These are phyloP conservation scores for Boletus sp. DNA, from an alignment of 768 basidiomycete genomes.

Conservation along the genomic window DNA sequence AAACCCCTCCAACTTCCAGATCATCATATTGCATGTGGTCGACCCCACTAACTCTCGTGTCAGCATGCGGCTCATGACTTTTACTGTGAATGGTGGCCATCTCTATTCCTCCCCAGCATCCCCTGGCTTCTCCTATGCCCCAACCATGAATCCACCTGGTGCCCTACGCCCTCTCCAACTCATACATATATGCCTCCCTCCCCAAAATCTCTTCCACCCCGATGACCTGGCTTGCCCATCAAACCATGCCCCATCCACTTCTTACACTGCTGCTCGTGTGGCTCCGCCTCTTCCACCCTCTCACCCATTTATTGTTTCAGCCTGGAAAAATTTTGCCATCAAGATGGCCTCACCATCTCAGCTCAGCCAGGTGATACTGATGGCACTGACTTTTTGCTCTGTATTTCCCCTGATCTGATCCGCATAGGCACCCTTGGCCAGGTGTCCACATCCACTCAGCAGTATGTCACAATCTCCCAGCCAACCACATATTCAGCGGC, in stretches of 20 bases:
- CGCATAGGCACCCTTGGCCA: constrained; percentile 70
- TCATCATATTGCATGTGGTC: constrained; percentile 69
- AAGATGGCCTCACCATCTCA: constrained; percentile 63
- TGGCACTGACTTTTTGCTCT: constrained; percentile 71
- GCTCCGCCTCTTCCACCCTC: constrained; percentile 43
- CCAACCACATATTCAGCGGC: constrained; percentile 39
- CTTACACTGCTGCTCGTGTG: constrained; percentile 49
- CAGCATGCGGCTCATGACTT: constrained; percentile 73
- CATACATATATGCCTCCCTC: constrained; percentile 76
- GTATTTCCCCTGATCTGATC: constrained; percentile 73
- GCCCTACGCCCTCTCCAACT: constrained; percentile 53
- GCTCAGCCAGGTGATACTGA: constrained; percentile 73
- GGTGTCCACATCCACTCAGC: constrained; percentile 43
- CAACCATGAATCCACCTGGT: constrained; percentile 28
- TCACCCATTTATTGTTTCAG: constrained; percentile 59
- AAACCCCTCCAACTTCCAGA: constrained; percentile 64
- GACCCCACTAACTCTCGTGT: constrained; percentile 63
- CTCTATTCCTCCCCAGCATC: constrained; percentile 74
- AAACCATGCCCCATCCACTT: constrained; percentile 39
- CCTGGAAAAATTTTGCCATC: constrained; percentile 63
- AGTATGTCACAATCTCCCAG: constrained; percentile 34
- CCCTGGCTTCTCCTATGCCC: constrained; percentile 48
- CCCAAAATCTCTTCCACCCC: constrained; percentile 71
- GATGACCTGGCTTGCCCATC: constrained; percentile 60
- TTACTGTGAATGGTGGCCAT: constrained; percentile 80